These are phyloP conservation scores for Ampelomyces quisqualis DNA, from an alignment of 2,329 filamentous ascomycete genomes.

Conservation along the genomic window DNA sequence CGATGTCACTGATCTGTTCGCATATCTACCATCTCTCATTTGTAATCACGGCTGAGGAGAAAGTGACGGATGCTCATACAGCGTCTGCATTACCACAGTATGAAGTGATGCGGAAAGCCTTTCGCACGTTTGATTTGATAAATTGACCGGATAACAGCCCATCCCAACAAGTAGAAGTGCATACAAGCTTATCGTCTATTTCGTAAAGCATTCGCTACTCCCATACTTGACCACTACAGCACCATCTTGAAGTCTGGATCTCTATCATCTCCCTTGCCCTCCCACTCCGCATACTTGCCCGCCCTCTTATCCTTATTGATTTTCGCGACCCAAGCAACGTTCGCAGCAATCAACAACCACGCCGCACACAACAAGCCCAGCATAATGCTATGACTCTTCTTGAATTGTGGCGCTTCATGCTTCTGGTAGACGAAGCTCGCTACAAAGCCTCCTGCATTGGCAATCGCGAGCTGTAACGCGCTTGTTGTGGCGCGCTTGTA, in stretches of 20 bases:
- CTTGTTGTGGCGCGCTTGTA: conserved; percentile 70
- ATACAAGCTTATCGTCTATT: no score
- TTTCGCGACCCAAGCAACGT: conserved; percentile 64
- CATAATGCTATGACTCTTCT: conserved; percentile 62
- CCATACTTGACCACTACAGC: no score
- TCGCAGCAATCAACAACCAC: conserved; percentile 64
- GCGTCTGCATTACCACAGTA: no score
- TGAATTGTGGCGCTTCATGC: conserved; percentile 58
- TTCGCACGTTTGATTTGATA: no score
- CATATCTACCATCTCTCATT: no score
- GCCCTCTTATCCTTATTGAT: conserved; percentile 62
- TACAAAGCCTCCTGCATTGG: conserved; percentile 68
- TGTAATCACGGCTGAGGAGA: no score
- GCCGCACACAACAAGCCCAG: conserved; percentile 61
- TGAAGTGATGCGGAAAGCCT: no score
- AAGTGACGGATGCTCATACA: no score
- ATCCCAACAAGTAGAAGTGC: no score
- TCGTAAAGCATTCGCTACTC: no score
- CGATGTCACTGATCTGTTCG: no score
- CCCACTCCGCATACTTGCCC: conserved; percentile 61
- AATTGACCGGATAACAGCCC: no score
- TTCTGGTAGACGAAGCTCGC: conserved; percentile 64
- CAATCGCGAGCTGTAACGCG: conserved; percentile 65
- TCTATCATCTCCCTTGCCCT: conserved; percentile 62
- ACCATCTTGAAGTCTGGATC: conserved; percentile 64